These are phyloP conservation scores for Nemophila menziesii DNA, from an alignment of 257 asterid species.

Conservation along the genomic window DNA sequence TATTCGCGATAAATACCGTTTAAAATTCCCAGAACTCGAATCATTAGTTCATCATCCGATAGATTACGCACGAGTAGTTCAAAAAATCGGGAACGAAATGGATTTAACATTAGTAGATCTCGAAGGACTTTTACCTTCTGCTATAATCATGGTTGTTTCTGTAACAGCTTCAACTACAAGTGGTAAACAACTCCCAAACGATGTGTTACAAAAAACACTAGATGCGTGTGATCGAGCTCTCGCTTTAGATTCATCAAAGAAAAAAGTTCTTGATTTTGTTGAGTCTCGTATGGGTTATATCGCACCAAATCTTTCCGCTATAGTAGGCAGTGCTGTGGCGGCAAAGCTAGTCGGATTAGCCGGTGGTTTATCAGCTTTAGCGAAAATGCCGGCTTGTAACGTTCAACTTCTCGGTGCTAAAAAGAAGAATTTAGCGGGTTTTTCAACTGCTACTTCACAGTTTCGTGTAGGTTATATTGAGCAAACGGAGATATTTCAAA, in stretches of 20 bases:
- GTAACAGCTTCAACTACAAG: slow-evolving; percentile 98
- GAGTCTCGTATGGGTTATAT: slow-evolving; percentile 95
- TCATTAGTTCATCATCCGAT: slow-evolving; percentile 94
- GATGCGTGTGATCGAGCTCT: slow-evolving; percentile 96
- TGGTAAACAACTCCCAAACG: slow-evolving; percentile 93
- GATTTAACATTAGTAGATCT: slow-evolving; percentile 92
- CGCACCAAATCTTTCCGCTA: slow-evolving; percentile 93
- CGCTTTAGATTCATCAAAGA: slow-evolving; percentile 64
- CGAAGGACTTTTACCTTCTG: slow-evolving; percentile 92
- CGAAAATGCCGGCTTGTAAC: slow-evolving; percentile 98
- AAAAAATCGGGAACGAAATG: slow-evolving; percentile 75
- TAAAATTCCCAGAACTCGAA: slow-evolving; percentile 91
- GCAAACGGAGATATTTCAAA: slow-evolving; percentile 76
- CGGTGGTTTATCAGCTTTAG: slow-evolving; percentile 77
- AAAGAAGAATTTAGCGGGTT: slow-evolving; percentile 79
- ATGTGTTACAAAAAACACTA: slow-evolving; percentile 65
- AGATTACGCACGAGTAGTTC: slow-evolving; percentile 90
- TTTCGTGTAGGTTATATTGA: slow-evolving; percentile 84
- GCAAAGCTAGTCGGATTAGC: slow-evolving; percentile 98
- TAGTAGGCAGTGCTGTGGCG: slow-evolving; percentile 95
- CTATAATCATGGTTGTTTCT: slow-evolving; percentile 90
- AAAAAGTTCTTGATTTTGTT: slow-evolving; percentile 87
- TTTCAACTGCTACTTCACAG: slow-evolving; percentile 84
- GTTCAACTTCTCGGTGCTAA: slow-evolving; percentile 98
- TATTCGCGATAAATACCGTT: slow-evolving; percentile 88